Evolutionary conservation across 805 yeast species (phyloP), one percentile per base, ranked within the genome.

Genomic region (Suhomyces canberraensis): DNA sequence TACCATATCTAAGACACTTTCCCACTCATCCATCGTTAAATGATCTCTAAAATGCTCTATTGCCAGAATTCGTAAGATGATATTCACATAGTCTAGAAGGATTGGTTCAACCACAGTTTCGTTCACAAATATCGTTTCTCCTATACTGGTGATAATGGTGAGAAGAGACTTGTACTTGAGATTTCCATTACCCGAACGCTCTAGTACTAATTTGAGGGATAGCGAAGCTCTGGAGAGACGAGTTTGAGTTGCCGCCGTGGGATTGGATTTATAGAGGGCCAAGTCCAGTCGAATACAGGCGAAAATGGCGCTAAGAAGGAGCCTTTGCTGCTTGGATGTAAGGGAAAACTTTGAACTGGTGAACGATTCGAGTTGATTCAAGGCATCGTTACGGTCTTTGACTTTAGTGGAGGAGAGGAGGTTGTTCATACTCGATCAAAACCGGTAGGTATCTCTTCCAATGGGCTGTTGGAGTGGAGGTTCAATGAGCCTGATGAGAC

Each of bases 321-420:
- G 32, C 21, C 46, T 45, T 42, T 59, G 51, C 26, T 52, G 60
- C 31, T 48, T 51, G 15, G 53, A 28, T 3, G 50, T 40, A 14
- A 51, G 36, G 33, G 42, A 35, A 40, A 48, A 35, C 45, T 50
- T 40, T 45, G 52, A 29, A 30, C 28, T 8, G 54, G 56, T 15
- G 25, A 51, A 30, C 2, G 24, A 18, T 28, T 60, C 62, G 11
- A 60, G 41, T 2, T 33, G 16, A 19, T 56, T 40, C 7, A 81
- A 48, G 0, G 75, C 83, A 32, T 72, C 77, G 43, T 64, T 75
- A 25, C 86, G 59, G 11, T 78, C 84, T 42, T 71, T 73, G 21
- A 76, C 59, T 47, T 73, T 79, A 3, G 69, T 41, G 1, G 86
- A 80, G 16, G 60, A 25, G n/a, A n/a, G n/a, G n/a, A n/a, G n/a